Conservation (phyloP, 768 basidiomycete genomes). For the Gloeostereum incarnatum region DNA sequence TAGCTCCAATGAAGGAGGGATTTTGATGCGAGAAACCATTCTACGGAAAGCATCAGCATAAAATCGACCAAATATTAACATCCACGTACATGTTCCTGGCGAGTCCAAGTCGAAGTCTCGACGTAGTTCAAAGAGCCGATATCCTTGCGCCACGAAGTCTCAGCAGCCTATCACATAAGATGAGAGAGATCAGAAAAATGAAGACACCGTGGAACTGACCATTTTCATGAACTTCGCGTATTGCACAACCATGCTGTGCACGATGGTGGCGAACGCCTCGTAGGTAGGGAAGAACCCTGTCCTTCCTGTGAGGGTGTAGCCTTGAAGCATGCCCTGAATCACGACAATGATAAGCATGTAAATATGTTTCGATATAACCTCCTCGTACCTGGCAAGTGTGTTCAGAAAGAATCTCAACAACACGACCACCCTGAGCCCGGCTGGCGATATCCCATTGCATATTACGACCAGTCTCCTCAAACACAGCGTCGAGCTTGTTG, state of each 20-base stretch:
- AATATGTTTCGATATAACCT: not conserved
- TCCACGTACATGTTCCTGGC: conserved; percentile 78
- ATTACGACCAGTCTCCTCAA: conserved; percentile 59
- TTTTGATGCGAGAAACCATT: not conserved
- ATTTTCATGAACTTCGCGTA: conserved; percentile 88
- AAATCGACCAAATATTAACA: not conserved
- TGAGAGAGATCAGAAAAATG: not conserved
- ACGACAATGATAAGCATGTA: not conserved
- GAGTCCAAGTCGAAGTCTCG: conserved; percentile 81
- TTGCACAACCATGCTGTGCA: conserved; percentile 86
- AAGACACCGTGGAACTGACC: conserved; percentile 24
- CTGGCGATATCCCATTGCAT: conserved; percentile 78
- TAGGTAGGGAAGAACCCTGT: conserved; percentile 85
- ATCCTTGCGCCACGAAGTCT: conserved; percentile 66
- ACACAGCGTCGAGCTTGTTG: conserved; percentile 80
- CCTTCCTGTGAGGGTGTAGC: conserved; percentile 84
- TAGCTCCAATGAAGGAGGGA: conserved; percentile 67
- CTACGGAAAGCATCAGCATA: too few species aligned
- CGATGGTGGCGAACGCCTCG: conserved; percentile 85
- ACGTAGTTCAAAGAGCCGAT: conserved; percentile 75
- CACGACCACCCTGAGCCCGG: conserved; percentile 66
- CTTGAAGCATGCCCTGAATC: conserved; percentile 83
- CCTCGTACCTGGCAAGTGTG: conserved; percentile 51
- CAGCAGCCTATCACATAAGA: conserved; percentile 24
- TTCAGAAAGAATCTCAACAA: conserved; percentile 84